Evolutionary conservation across 257 asterid genomes (phyloP).

Genomic region (Nicotiana sylvestris): DNA sequence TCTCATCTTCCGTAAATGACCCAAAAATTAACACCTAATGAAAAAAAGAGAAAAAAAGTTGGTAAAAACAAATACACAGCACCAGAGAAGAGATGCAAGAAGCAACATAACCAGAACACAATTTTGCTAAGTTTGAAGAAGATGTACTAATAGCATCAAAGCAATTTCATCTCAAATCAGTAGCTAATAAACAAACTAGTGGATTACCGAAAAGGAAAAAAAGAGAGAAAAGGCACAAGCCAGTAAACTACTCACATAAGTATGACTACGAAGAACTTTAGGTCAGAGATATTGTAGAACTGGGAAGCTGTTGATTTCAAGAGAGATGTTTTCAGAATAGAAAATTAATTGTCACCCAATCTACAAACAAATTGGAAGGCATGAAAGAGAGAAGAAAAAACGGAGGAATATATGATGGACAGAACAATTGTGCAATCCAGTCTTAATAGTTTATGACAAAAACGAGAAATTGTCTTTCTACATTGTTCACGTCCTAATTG

Average conservation of each 20-base stretch:
- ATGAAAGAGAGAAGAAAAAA: not conserved
- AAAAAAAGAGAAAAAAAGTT: not conserved
- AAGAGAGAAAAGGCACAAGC: not conserved
- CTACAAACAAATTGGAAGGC: not conserved
- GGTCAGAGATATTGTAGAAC: not conserved
- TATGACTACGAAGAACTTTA: not conserved
- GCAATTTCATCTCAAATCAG: not conserved
- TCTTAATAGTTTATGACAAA: not conserved
- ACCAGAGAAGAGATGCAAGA: conserved; percentile 1
- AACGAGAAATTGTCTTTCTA: not conserved
- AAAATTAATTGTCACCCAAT: not conserved
- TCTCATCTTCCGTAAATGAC: conserved; percentile 77
- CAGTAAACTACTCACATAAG: not conserved
- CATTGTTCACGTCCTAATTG: not conserved
- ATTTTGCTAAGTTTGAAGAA: not conserved
- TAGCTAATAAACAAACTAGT: not conserved
- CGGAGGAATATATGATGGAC: not conserved
- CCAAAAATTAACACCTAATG: conserved; percentile 68
- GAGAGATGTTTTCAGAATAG: not conserved
- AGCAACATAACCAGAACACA: not conserved
- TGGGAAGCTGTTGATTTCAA: not conserved
- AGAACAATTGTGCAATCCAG: not conserved
- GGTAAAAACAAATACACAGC: not conserved
- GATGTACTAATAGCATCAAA: not conserved
- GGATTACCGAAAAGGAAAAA: not conserved